A percentile compares a stretch with the other conserved stretches of the same genome.
Conservation (phyloP, 345 rosid genomes). For the Pseudoturritis turrita region DNA sequence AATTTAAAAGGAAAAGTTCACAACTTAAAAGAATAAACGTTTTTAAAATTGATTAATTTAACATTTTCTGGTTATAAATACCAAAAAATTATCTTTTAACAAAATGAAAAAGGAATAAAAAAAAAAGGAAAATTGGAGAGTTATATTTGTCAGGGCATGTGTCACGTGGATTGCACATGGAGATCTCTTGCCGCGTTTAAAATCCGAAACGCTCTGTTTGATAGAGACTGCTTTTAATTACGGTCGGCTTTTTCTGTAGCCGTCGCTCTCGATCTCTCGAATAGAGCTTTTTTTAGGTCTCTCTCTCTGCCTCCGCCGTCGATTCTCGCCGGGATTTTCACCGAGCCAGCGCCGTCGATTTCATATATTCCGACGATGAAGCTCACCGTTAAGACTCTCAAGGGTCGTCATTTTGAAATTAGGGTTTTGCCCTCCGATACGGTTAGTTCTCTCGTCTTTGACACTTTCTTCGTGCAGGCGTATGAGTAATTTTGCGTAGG, state of each 20-base stretch:
- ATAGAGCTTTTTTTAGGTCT: conserved; percentile 22
- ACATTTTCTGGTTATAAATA: too few relatives aligned
- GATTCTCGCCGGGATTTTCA: not conserved
- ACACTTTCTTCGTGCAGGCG: not conserved
- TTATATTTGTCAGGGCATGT: not conserved
- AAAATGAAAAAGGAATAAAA: not conserved
- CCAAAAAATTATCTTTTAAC: too few relatives aligned
- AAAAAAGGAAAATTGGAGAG: not conserved
- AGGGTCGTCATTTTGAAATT: conserved; percentile 93
- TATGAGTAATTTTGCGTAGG: not conserved
- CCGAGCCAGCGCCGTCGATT: conserved; percentile 12
- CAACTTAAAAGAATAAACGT: not conserved
- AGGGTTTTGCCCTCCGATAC: conserved; percentile 88
- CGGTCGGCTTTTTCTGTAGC: conserved; percentile 19
- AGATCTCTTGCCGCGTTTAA: conserved; percentile 30
- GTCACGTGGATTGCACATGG: conserved; percentile 34
- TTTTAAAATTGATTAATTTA: not conserved
- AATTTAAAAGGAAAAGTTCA: not conserved
- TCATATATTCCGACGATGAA: conserved; percentile 46
- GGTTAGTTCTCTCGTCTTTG: conserved; percentile 40
- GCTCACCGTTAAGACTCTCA: conserved; percentile 96
- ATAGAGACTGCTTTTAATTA: conserved; percentile 16
- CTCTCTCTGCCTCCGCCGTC: conserved; percentile 11
- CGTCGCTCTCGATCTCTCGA: conserved; percentile 22
- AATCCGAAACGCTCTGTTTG: conserved; percentile 24